Base-by-base conservation (phyloP, 495 filamentous ascomycete species). In the Podospora didyma region DNA sequence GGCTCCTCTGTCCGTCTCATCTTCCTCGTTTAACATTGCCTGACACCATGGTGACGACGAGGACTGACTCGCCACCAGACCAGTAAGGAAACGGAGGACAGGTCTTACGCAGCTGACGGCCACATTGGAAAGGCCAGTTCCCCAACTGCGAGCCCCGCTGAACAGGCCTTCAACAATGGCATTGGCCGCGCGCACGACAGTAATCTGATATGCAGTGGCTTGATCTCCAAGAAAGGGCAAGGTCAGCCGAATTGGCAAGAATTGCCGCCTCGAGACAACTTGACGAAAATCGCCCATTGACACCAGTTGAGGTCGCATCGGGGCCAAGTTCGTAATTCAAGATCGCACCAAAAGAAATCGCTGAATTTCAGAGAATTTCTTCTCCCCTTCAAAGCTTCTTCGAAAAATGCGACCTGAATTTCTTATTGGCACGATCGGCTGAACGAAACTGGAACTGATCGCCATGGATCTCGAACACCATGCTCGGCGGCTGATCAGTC, bases 391-490 rank as follows among this genome's bases (percentile, higher is more conserved):
- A 95, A 17, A 95, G 68, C 62, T 87, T 85, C 41, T 82, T 79
- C 17, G 86, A 71, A 57, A 86, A 88, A 62, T 86, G 85, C 62
- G 74, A 74, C 72, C 94, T 96, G 72, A 96, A 93, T 72, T 97
- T 96, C 75, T 87, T 93, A 59, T 87, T 92, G 28, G 88, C 90
- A 35, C 94, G 76, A 64, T 97, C 92, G 7, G 88, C 85, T 10
- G 93, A 84, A 26, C 90, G 81, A 62, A 84, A 86, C 77, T 88
- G 79, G 65, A 97, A 94, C 62, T 93, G 89, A 57, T 87, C 87
- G 16, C 94, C 94, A 61, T 92, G 86, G 1, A 97, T 74, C 70
- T 97, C 92, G 62, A 97, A 96, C 3, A 87, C 79, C 63, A 97
- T 63, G 55, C 65, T 68, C 58, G 73, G 56, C 45, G 46, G 58